Evolutionary conservation across 352 stramenopile species (phyloP), one percentile per base, ranked within the genome.

Genomic region (Phytopythium kandeliae): DNA sequence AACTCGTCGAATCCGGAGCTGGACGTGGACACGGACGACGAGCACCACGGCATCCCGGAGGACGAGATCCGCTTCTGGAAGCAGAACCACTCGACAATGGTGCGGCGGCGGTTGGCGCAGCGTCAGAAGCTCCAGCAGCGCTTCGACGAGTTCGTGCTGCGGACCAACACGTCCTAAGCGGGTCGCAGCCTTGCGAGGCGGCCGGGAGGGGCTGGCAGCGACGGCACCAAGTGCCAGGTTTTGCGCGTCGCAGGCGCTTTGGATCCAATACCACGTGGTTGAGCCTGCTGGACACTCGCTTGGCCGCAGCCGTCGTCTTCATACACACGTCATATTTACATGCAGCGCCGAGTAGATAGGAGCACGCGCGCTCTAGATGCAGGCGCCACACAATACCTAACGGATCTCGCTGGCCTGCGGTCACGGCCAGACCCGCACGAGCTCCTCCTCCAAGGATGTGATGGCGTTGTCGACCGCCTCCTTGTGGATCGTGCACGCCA

Each of bases 61-160:
- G 77, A 89, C 49, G 83, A 94, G 51, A 91, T 94, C 51, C 74
- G 74, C 41, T 89, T 88, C 35, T 94, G 83, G 83, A 89, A 94
- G 62, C 73, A 85, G 43, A 94, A 94, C 58, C 78, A 71, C 42
- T 74, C 78, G 12, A 78, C 57, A 48, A 71, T 94, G 35, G 80
- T 86, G 51, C 69, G 77, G 33, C 86, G 86, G 64, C 78, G 83
- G 28, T 67, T 86, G 54, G 83, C 76, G 10, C 80, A 94, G 51
- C 78, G 83, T 24, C 80, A 91, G 65, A 87, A 89, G 62, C 63
- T 94, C 24, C 83, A 92, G 58, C 76, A 94, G 60, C 79, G 83
- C 50, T 94, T 94, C 51, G 75, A 94, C 57, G 76, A 89, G 51
- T 85, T 94, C 47, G 78, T 94, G 44, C 52, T 84, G 60, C 82